These are phyloP conservation scores for Encephalitozoon intestinalis DNA, from an alignment of 371 early-diverging fungal species.

Conservation along the genomic window DNA sequence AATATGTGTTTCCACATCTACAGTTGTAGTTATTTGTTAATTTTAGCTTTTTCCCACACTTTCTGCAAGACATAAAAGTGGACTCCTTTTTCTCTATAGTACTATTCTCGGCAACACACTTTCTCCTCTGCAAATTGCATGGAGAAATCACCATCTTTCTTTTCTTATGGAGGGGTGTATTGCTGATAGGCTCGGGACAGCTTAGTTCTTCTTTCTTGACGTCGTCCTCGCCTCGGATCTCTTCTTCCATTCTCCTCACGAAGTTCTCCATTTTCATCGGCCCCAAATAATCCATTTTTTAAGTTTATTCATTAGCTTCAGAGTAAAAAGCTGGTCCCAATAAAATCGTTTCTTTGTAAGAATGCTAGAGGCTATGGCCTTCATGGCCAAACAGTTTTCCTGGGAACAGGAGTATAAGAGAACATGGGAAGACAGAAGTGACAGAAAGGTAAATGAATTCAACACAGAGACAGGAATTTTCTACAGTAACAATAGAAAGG, in stretches of 20 bases:
- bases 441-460: slow-evolving; percentile 4
- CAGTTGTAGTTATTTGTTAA: slow-evolving; percentile 55
- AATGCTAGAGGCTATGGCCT: background rate
- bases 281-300: slow-evolving; percentile 3
- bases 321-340: background rate
- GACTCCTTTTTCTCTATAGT: background rate
- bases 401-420: slow-evolving; percentile 56
- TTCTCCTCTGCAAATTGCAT: background rate
- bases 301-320: background rate
- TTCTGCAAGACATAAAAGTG: slow-evolving; percentile 22
- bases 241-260: background rate
- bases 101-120: background rate
- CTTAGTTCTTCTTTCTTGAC: background rate
- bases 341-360: background rate
- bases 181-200: background rate
- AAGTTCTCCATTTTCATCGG: slow-evolving; percentile 11
- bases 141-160: slow-evolving; percentile 7
- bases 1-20: slow-evolving; percentile 57
- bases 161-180: background rate
- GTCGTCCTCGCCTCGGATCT: background rate
- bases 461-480: background rate
- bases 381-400: slow-evolving; percentile 42
- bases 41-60: slow-evolving; percentile 54
- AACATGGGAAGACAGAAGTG: slow-evolving; percentile 44
- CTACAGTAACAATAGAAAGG: slow-evolving; percentile 31